Evolutionary conservation across 148 eudicot species (phyloP), one percentile per base, ranked within the genome.

Genomic region (Rhododendron griersonianum): DNA sequence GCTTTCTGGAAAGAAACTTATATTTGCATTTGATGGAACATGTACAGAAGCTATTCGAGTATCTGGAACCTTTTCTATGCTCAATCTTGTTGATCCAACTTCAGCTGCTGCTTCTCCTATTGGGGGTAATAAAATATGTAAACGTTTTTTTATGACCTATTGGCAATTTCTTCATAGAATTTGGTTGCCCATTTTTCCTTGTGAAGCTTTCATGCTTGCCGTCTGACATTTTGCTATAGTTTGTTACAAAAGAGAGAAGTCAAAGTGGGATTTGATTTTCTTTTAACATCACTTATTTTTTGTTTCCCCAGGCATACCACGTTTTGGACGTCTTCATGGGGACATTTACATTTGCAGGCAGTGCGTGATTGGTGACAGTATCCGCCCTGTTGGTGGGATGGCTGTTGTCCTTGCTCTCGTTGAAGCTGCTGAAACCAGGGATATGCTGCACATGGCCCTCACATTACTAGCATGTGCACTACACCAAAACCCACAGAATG

Each of bases 21-120:
- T 98, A 87, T 98, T 98, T 98, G 98, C 98, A 83, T 98, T 98
- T 87, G 99, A 98, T 87, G 99, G 99, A 75, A 95, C 99, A 61
- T 93, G 93, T 86, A 91, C 94, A 33, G 98, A 95, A 89, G 91
- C 93, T 85, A 86, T 91, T 87, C 93, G 92, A 86, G 89, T 94
- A 86, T 91, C 96, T 89, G 99, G 97, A 87, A 91, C 93, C 71
- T 90, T 91, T 71, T 95, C 98, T 80, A 90, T 98, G 94, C 96
- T 98, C 86, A 98, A 98, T 95, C 92, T 98, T 59, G 98, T 98
- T 28, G 99, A 98, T 93, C 98, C 99, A 85, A 79, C 89, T 77
- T 98, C 98, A 76, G 98, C 98, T 84, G 98, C 98, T 84, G 99
- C 99, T 89, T 98, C 99, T 83, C 98, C 98, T 57, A 94, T 98